Evolutionary conservation across 768 basidiomycete species (phyloP).

Genomic region (Gyrodon lividus): DNA sequence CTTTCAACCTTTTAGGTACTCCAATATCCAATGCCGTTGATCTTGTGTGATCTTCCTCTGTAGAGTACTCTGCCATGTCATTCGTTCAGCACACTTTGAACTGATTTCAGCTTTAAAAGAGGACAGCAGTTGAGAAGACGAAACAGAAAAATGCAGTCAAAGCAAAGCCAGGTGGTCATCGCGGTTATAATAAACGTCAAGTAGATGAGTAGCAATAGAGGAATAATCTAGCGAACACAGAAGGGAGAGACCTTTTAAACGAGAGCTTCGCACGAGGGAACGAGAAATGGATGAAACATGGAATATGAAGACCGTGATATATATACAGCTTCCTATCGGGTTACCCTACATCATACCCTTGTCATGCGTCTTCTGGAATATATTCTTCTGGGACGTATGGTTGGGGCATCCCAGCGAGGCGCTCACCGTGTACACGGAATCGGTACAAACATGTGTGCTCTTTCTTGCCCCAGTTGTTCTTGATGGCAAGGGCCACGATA

Average conservation of each 20-base stretch:
- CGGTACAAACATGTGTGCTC: conserved; percentile 90
- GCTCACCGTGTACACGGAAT: conserved; percentile 74
- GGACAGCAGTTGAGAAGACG: background rate
- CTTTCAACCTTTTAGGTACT: background rate
- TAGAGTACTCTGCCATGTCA: no score
- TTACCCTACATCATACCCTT: background rate
- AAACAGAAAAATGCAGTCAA: background rate
- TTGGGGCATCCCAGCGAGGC: conserved; percentile 41
- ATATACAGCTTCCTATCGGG: conserved; percentile 9
- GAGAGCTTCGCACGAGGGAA: conserved; percentile 6
- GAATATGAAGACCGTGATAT: conserved; percentile 5
- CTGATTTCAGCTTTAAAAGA: no score
- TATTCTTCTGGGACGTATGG: conserved; percentile 32
- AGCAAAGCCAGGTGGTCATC: conserved; percentile 19
- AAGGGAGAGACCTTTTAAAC: conserved; percentile 1
- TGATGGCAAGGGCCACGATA: conserved; percentile 74
- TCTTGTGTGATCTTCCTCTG: no score
- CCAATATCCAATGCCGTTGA: background rate
- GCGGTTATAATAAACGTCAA: conserved; percentile 17
- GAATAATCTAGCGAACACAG: conserved; percentile 24
- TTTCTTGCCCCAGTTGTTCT: conserved; percentile 83
- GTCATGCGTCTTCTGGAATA: conserved; percentile 24
- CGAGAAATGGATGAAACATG: background rate
- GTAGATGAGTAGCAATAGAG: conserved; percentile 15
- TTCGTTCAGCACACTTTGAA: no score